Evolutionary conservation across 345 rosid genomes (phyloP).

Genomic region (Lepidium aucheri): DNA sequence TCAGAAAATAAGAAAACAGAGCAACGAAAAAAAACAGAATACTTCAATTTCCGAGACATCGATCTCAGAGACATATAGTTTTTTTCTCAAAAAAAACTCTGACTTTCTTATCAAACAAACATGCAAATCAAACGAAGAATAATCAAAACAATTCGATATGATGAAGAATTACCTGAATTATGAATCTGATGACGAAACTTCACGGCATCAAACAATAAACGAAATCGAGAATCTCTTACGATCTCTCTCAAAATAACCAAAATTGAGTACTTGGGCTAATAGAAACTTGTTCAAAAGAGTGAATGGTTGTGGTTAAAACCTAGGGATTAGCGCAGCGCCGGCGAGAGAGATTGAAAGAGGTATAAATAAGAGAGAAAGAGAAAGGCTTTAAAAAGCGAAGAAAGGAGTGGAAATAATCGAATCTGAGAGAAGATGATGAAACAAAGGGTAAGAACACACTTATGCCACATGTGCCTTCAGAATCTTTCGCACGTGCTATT

Average conservation of each 20-base stretch:
- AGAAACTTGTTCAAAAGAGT: neutral
- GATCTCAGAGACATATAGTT: neutral
- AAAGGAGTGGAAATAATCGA: conserved; percentile 26
- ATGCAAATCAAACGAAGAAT: conserved; percentile 5
- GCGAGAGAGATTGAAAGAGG: conserved; percentile 24
- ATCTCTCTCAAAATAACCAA: neutral
- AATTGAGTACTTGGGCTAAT: neutral
- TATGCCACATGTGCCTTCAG: conserved; percentile 25
- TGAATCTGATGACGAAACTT: conserved; percentile 8
- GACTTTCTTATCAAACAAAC: neutral
- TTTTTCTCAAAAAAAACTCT: neutral
- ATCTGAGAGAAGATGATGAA: conserved; percentile 22
- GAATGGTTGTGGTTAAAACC: neutral
- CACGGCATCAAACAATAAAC: conserved; percentile 7
- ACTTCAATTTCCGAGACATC: conserved; percentile 19
- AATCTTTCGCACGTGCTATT: conserved; percentile 32
- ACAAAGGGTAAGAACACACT: neutral
- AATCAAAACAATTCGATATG: neutral
- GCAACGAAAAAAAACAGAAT: neutral
- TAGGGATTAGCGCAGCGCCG: conserved; percentile 35
- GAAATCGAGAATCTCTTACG: neutral
- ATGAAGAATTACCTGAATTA: conserved; percentile 2
- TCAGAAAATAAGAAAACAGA: neutral
- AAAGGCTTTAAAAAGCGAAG: conserved; percentile 5
- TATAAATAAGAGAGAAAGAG: conserved; percentile 6